Evolutionary conservation across 2,329 filamentous ascomycete species (phyloP).

Genomic region (Cladosporium oxysporum): DNA sequence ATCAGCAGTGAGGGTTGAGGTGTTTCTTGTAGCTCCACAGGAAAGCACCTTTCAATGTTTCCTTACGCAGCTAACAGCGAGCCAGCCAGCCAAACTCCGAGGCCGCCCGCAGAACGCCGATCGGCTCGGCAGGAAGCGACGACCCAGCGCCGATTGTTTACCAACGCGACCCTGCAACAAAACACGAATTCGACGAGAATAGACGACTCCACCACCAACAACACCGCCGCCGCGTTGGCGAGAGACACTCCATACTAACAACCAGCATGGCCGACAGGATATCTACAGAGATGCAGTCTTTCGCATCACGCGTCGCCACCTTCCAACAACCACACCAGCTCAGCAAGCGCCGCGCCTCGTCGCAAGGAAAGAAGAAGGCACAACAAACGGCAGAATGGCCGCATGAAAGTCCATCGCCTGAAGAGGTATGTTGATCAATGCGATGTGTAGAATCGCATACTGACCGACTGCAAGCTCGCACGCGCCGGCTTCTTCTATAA

Average conservation of each 20-base stretch:
- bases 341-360: constrained; percentile 70
- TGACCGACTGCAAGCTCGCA: constrained; percentile 65
- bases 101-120: constrained; percentile 7
- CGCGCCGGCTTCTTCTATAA: constrained; percentile 89
- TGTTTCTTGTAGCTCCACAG: constrained; percentile 4
- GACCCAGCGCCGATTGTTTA: constrained; percentile 4
- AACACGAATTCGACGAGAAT: constrained; percentile 1
- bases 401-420: constrained; percentile 66
- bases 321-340: constrained; percentile 68
- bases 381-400: constrained; percentile 70
- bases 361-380: constrained; percentile 58
- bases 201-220: background rate
- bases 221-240: constrained; percentile 5
- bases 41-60: constrained; percentile 4
- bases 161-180: constrained; percentile 9
- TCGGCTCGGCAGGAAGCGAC: background rate
- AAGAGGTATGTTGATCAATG: constrained; percentile 56
- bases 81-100: constrained; percentile 8
- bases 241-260: constrained; percentile 13
- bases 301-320: constrained; percentile 75
- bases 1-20: background rate
- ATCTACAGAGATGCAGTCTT: constrained; percentile 59
- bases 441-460: constrained; percentile 4
- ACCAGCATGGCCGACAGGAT: constrained; percentile 30
- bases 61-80: background rate